Evolutionary conservation across 208 protist genomes (phyloP).

Genomic region (Leishmania amazonensis): DNA sequence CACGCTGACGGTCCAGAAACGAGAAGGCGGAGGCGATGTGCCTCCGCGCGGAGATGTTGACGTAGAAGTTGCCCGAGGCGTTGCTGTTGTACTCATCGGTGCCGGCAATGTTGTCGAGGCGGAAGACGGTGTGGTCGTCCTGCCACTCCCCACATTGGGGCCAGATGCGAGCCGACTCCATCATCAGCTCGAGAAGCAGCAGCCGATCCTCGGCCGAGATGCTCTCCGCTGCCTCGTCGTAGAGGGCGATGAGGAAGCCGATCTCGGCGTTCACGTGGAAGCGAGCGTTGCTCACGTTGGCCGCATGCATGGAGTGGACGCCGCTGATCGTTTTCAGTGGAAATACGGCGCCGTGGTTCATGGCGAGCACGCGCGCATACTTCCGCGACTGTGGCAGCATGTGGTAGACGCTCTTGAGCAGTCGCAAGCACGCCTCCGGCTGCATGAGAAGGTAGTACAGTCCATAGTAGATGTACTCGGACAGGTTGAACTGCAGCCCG

Average conservation of each 20-base stretch:
- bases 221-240: slow-evolving; percentile 55
- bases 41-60: slow-evolving; percentile 84
- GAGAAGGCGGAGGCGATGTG: slow-evolving; percentile 67
- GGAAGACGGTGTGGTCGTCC: slow-evolving; percentile 72
- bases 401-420: slow-evolving; percentile 74
- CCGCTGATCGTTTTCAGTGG: slow-evolving; percentile 81
- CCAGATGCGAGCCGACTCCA: slow-evolving; percentile 90
- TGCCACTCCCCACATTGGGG: slow-evolving; percentile 85
- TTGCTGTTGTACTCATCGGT: slow-evolving; percentile 85
- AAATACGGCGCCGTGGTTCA: slow-evolving; percentile 78
- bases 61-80: slow-evolving; percentile 87
- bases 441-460: slow-evolving; percentile 86
- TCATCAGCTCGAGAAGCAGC: slow-evolving; percentile 81
- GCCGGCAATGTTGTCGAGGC: slow-evolving; percentile 85
- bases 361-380: slow-evolving; percentile 66
- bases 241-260: slow-evolving; percentile 76
- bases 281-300: slow-evolving; percentile 60
- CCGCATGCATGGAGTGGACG: slow-evolving; percentile 36
- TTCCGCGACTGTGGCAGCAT: slow-evolving; percentile 73
- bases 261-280: slow-evolving; percentile 89
- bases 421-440: slow-evolving; percentile 51
- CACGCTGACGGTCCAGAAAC: slow-evolving; percentile 51
- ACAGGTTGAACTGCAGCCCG: slow-evolving; percentile 74
- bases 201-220: slow-evolving; percentile 62
- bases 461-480: slow-evolving; percentile 84